Evolutionary conservation across 768 basidiomycete species (phyloP).

Genomic region (Mycena polygramma): DNA sequence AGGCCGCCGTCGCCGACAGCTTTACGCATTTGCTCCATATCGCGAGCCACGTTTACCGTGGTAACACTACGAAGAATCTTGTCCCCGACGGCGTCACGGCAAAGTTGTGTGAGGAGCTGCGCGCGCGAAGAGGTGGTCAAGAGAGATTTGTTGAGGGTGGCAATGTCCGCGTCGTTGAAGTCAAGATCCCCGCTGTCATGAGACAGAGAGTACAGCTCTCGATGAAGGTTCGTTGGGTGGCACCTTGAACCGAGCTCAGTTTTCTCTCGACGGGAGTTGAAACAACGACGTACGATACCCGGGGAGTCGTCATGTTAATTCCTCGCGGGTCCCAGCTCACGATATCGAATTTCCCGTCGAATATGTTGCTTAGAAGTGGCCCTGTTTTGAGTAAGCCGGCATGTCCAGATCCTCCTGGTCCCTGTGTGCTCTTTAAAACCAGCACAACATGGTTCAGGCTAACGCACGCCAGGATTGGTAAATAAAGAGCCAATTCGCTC

Average conservation of each 20-base stretch:
- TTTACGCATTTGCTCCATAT: conserved; percentile 35
- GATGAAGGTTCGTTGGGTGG: conserved; percentile 28
- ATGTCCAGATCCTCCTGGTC: conserved; percentile 33
- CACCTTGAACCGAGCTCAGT: conserved; percentile 3
- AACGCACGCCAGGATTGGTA: conserved; percentile 31
- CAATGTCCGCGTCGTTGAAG: conserved; percentile 18
- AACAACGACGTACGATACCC: conserved; percentile 25
- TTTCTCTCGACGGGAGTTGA: not conserved
- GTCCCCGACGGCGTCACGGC: conserved; percentile 32
- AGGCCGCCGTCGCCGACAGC: conserved; percentile 29
- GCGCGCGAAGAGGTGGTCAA: conserved; percentile 16
- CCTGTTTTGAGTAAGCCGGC: conserved; percentile 13
- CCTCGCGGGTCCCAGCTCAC: conserved; percentile 37
- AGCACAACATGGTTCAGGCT: not conserved
- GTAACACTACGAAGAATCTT: conserved; percentile 33
- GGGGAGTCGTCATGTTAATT: conserved; percentile 30
- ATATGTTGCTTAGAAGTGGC: conserved; percentile 23
- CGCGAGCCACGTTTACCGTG: conserved; percentile 27
- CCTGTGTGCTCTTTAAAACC: not conserved
- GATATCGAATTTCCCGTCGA: conserved; percentile 33
- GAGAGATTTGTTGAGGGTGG: conserved; percentile 23
- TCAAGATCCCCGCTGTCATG: conserved; percentile 29
- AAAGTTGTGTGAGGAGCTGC: conserved; percentile 17
- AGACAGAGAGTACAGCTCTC: conserved; percentile 22
- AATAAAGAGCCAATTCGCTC: conserved; percentile 31